A percentile compares a stretch with the other conserved stretches of the same genome.
Conservation (phyloP, 805 yeast species). For the Cyberlindnera maritima region DNA sequence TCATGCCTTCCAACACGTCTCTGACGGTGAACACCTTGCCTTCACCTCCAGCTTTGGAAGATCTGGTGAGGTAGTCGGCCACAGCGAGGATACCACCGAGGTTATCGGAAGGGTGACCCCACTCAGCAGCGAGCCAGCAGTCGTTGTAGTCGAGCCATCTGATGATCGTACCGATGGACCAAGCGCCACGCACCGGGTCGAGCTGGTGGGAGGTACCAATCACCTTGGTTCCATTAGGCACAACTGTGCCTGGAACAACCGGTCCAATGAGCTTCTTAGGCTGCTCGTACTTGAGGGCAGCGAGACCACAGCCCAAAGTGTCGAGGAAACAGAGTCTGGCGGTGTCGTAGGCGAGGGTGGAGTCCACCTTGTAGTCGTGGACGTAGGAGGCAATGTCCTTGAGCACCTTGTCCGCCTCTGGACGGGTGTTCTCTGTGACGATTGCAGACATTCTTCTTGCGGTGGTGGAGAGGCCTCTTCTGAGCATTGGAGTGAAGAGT, state of each 20-base stretch:
- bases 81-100: slow-evolving; percentile 58
- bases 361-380: slow-evolving; percentile 42
- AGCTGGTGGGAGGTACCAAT: slow-evolving; percentile 48
- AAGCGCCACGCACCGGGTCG: slow-evolving; percentile 60
- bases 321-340: slow-evolving; percentile 55
- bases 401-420: slow-evolving; percentile 47
- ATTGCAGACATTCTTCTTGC: slow-evolving; percentile 23
- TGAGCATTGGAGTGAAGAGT: slow-evolving; percentile 5
- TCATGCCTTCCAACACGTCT: slow-evolving; percentile 55
- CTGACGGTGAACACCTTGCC: slow-evolving; percentile 44
- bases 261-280: slow-evolving; percentile 50
- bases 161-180: slow-evolving; percentile 53
- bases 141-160: slow-evolving; percentile 64
- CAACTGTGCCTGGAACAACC: slow-evolving; percentile 53
- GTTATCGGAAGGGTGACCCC: slow-evolving; percentile 68
- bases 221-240: slow-evolving; percentile 54
- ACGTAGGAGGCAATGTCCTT: slow-evolving; percentile 49
- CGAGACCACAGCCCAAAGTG: slow-evolving; percentile 59
- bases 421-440: slow-evolving; percentile 47
- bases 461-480: slow-evolving; percentile 10
- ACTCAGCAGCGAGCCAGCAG: slow-evolving; percentile 68
- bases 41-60: slow-evolving; percentile 36
- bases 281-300: slow-evolving; percentile 51
- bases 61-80: slow-evolving; percentile 52
- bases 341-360: slow-evolving; percentile 48